Evolutionary conservation across 768 basidiomycete genomes (phyloP).

Genomic region (Lenzites betulinus): DNA sequence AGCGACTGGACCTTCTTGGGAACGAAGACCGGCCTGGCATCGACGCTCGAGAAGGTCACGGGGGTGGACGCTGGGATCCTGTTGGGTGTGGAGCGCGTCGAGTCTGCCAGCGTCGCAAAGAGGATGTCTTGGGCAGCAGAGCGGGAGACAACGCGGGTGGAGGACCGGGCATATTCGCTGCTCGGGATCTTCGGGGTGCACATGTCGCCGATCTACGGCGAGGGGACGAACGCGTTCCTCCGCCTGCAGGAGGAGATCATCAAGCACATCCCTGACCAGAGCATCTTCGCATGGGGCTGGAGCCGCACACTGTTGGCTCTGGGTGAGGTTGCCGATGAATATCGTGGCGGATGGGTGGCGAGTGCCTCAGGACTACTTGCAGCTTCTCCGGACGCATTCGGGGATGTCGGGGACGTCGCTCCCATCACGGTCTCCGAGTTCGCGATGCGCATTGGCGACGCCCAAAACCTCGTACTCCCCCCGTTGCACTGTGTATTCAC

Average conservation of each 20-base stretch:
- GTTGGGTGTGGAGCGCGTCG: not conserved
- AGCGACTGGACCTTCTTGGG: not conserved
- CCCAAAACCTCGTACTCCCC: not conserved
- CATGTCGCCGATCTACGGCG: constrained; percentile 10
- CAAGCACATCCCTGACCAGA: constrained; percentile 11
- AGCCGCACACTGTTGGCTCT: not conserved
- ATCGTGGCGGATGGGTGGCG: not conserved
- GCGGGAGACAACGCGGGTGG: not conserved
- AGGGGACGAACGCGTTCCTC: constrained; percentile 9
- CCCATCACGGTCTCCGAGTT: not conserved
- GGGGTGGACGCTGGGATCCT: not conserved
- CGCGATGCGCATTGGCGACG: not conserved
- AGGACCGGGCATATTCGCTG: constrained; percentile 11
- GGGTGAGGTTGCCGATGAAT: not conserved
- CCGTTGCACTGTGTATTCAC: constrained; percentile 1
- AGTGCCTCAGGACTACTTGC: not conserved
- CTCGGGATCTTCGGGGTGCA: constrained; percentile 12
- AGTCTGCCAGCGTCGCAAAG: not conserved
- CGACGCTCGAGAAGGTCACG: not conserved
- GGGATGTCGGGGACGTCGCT: not conserved
- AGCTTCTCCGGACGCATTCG: not conserved
- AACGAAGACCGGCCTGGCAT: not conserved
- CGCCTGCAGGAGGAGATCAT: constrained; percentile 13
- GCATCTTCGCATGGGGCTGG: constrained; percentile 10
- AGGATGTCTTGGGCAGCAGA: not conserved